phyloP scores from a whole-genome alignment of 257 asterid genomes.

The Cruciata laevipes region DNA sequence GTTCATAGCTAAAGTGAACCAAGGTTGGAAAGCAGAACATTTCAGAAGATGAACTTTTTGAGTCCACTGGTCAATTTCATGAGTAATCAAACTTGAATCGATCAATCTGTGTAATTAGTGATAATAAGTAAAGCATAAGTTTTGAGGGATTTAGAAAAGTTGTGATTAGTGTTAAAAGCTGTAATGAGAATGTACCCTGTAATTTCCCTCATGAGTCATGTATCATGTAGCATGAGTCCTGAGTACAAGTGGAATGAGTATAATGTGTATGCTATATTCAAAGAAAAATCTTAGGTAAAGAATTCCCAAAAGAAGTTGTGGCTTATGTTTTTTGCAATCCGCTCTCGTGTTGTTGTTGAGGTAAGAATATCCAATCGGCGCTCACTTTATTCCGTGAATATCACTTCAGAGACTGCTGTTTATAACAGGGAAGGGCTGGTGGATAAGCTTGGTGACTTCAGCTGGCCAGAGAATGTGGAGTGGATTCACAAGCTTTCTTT shows the following conservation, averaged over 20 bases:
- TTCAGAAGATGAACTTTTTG: slow-evolving; percentile 13
- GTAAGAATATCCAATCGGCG: background rate
- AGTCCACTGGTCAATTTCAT: background rate
- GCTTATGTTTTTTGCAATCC: slow-evolving; percentile 19
- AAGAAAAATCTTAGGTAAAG: background rate
- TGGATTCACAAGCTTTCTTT: slow-evolving; percentile 73
- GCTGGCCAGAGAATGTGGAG: slow-evolving; percentile 63
- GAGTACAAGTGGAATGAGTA: no score
- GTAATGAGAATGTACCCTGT: no score
- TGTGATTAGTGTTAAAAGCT: no score
- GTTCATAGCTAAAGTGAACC: slow-evolving; percentile 29
- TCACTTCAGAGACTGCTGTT: slow-evolving; percentile 67
- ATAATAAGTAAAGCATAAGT: background rate
- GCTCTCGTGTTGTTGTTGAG: background rate
- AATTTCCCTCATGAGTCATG: no score
- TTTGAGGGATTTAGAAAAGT: background rate
- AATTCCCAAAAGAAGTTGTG: background rate
- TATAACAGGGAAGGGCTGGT: slow-evolving; percentile 59
- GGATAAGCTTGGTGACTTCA: slow-evolving; percentile 67
- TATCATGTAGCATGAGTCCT: no score
- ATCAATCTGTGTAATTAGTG: background rate
- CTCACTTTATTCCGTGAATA: background rate
- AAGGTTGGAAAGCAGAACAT: slow-evolving; percentile 33
- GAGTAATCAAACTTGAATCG: background rate
- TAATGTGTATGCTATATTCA: no score